Percentiles rank a stretch among this genome's conserved stretches.
phyloP scores from a whole-genome alignment of 257 asterid species.

The Coffea eugenioides region DNA sequence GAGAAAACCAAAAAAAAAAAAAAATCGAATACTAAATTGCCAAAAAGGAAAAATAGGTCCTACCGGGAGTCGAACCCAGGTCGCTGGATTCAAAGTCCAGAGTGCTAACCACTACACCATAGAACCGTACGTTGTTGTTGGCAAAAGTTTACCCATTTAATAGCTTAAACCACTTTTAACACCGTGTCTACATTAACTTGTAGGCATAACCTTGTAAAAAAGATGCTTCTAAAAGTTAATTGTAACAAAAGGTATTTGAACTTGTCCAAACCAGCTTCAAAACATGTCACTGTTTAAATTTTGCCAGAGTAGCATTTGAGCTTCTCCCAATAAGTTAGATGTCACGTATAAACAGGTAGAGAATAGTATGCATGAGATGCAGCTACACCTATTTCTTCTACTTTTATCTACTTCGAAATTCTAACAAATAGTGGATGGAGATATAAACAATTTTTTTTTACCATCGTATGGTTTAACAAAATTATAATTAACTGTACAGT shows the following conservation, averaged over 20 bases:
- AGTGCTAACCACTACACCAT: constrained; percentile 99
- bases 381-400: not conserved
- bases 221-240: too few species aligned
- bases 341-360: too few species aligned
- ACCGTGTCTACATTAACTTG: too few species aligned
- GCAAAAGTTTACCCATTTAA: too few species aligned
- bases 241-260: not conserved
- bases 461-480: too few species aligned
- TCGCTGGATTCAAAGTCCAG: constrained; percentile 99
- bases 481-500: too few species aligned
- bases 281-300: not conserved
- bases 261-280: not conserved
- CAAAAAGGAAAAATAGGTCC: constrained; percentile 33
- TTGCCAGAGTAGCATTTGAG: not conserved
- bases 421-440: not conserved
- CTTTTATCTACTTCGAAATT: not conserved
- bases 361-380: not conserved
- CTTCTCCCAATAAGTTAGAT: too few species aligned
- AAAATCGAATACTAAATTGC: too few species aligned
- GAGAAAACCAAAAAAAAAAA: too few species aligned
- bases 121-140: constrained; percentile 15
- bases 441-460: too few species aligned
- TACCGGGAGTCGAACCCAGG: constrained; percentile 99
- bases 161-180: too few species aligned
- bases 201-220: too few species aligned